Base-by-base conservation (phyloP, 2,329 filamentous ascomycete species). In the Neophaeococcomyces aloes region DNA sequence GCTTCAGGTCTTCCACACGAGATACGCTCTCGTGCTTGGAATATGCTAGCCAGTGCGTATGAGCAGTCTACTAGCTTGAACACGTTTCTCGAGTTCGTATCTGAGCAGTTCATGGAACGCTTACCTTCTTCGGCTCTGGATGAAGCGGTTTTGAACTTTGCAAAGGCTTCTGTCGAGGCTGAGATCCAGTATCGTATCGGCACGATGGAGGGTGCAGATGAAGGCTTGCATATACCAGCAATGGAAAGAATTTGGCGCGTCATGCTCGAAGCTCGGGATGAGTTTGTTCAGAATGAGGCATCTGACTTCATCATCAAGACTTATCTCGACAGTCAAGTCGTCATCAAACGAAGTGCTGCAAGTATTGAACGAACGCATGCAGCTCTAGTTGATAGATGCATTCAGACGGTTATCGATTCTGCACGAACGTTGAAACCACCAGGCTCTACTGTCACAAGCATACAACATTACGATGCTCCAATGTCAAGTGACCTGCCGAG, bases 221-320 rank as follows among this genome's bases (percentile, higher is more conserved):
- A 67, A 36, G 58, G 67, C 21, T 58, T 69, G n/a, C 52, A 56
- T n/a, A 61, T 69, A 38, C 66, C 69, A 3, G 69, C 70, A 5
- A 67, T 69, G 49, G 83, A 91, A 53, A 74, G 87, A 45, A 67
- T 94, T n/a, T 94, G 88, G 88, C 76, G 78, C 18, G 76, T 94
- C 54, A 78, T 89, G 27, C 66, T 94, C 42, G 79, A 75, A 13
- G 78, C 83, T 1, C 76, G 78, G 4, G 68, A 75, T 29, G 67
- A 73, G 29, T 74, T 71, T 0, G 78, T 93, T 37, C 84, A 85
- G 52, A 71, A 73, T 15, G 65, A 71, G 41, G 82, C 85, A 1
- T 86, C 83, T 23, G 71, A 70, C 39, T 78, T 79, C 17, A 75
- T 94, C 3, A 85, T 87, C 18, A 73, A 80, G 18, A 70, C 86